A percentile compares a stretch with the other conserved stretches of the same genome.
These are phyloP conservation scores for Cryoendolithus antarcticus DNA, from an alignment of 2,329 filamentous ascomycete species.

Conservation along the genomic window DNA sequence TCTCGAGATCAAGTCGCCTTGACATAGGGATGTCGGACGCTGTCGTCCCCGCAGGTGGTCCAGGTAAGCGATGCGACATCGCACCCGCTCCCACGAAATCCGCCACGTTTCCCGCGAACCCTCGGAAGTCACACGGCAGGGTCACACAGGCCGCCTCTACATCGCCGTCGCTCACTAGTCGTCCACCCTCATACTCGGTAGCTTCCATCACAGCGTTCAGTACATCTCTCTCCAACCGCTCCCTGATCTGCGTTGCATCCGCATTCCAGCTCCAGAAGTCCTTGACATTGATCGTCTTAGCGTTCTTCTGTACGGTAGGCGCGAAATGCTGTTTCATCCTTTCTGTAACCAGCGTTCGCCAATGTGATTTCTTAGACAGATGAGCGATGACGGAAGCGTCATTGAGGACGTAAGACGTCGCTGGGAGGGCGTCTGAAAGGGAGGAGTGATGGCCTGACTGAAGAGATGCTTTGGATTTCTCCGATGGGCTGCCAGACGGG, in stretches of 20 bases:
- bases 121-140: too few species aligned
- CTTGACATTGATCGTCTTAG: not conserved
- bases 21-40: too few species aligned
- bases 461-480: not conserved
- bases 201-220: not conserved
- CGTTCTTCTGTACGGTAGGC: not conserved
- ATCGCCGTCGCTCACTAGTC: too few species aligned
- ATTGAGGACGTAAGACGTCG: constrained; percentile 13
- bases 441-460: constrained; percentile 40
- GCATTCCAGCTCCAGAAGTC: constrained; percentile 2
- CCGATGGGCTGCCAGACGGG: constrained; percentile 33
- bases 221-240: not conserved
- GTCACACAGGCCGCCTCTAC: too few species aligned
- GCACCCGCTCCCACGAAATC: too few species aligned
- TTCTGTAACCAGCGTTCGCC: constrained; percentile 5
- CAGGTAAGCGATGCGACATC: too few species aligned
- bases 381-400: constrained; percentile 12
- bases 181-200: not conserved
- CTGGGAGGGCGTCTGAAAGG: constrained; percentile 26
- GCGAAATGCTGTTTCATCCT: constrained; percentile 7
- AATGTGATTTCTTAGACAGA: constrained; percentile 27
- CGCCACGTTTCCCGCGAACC: too few species aligned
- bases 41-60: too few species aligned
- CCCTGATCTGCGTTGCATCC: not conserved
- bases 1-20: too few species aligned